A percentile compares a stretch with the other conserved stretches of the same genome.
These are phyloP conservation scores for Chaetomium olivaceum DNA, from an alignment of 2,329 filamentous ascomycete genomes.

Conservation along the genomic window DNA sequence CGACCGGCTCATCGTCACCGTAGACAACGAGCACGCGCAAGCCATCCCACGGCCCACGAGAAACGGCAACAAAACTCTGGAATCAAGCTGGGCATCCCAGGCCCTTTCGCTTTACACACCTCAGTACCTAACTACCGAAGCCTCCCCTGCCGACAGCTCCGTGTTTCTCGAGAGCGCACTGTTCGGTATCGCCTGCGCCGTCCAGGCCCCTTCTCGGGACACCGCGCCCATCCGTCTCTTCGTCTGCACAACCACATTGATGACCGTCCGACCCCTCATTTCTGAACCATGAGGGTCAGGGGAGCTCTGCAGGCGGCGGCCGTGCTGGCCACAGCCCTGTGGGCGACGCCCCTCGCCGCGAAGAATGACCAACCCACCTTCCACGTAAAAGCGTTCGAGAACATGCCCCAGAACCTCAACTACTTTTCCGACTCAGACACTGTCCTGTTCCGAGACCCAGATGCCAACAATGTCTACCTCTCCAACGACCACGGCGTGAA, in stretches of 20 bases:
- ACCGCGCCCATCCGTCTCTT: not conserved
- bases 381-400: conserved; percentile 63
- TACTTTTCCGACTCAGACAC: conserved; percentile 92
- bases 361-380: conserved; percentile 69
- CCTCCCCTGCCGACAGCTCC: not conserved
- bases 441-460: conserved; percentile 70
- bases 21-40: not conserved
- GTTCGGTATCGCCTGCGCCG: not conserved
- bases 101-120: not conserved
- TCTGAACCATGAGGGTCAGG: conserved; percentile 57
- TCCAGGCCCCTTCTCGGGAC: not conserved
- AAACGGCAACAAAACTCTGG: not conserved
- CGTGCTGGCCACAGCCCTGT: conserved; percentile 53
- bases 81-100: not conserved
- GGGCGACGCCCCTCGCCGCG: conserved; percentile 45
- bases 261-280: conserved; percentile 41
- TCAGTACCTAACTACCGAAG: not conserved
- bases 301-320: conserved; percentile 48
- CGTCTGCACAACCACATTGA: conserved; percentile 40
- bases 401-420: conserved; percentile 68
- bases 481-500: conserved; percentile 77
- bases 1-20: not conserved
- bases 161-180: conserved; percentile 2
- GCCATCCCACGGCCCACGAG: not conserved
- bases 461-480: conserved; percentile 67